A percentile compares a stretch with the other conserved stretches of the same genome.
Evolutionary conservation across 1,284 basidiomycete species (phyloP).

Genomic region (Xanthoconium separans): DNA sequence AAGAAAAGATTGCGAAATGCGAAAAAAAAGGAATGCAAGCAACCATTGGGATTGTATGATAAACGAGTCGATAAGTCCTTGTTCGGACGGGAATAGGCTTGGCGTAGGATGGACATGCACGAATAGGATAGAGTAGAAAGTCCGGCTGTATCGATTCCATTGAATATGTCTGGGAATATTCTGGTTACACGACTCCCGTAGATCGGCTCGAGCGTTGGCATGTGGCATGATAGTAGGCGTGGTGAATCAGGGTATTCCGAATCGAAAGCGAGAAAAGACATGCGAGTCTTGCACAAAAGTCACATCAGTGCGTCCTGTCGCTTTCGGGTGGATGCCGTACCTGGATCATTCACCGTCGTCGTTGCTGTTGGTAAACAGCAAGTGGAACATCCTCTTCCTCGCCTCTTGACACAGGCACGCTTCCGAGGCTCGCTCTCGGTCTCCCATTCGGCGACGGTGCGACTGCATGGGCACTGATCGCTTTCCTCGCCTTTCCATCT

Average conservation of each 20-base stretch:
- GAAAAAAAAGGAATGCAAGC: constrained; percentile 25
- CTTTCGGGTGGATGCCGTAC: constrained; percentile 10
- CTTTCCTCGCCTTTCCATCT: constrained; percentile 64
- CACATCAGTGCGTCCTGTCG: constrained; percentile 9
- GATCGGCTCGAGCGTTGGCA: constrained; percentile 21
- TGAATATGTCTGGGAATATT: constrained; percentile 27
- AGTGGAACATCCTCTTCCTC: constrained; percentile 78
- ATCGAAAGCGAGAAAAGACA: constrained; percentile 1
- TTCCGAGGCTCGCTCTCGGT: constrained; percentile 40
- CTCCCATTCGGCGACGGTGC: constrained; percentile 39
- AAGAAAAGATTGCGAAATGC: constrained; percentile 15
- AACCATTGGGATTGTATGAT: constrained; percentile 32
- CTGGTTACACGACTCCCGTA: constrained; percentile 25
- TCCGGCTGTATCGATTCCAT: constrained; percentile 18
- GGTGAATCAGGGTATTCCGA: constrained; percentile 9
- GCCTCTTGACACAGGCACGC: constrained; percentile 31
- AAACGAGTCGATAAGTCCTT: constrained; percentile 28
- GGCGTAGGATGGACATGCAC: constrained; percentile 23
- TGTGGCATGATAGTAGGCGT: constrained; percentile 1
- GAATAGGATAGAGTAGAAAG: constrained; percentile 26
- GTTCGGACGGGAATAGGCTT: constrained; percentile 21
- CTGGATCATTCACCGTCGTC: constrained; percentile 44
- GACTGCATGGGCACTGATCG: constrained; percentile 61
- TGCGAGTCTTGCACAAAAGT: constrained; percentile 9
- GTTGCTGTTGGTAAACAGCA: constrained; percentile 73